These are phyloP conservation scores for Pythium grandisporangium DNA, from an alignment of 352 stramenopile genomes.

Conservation along the genomic window DNA sequence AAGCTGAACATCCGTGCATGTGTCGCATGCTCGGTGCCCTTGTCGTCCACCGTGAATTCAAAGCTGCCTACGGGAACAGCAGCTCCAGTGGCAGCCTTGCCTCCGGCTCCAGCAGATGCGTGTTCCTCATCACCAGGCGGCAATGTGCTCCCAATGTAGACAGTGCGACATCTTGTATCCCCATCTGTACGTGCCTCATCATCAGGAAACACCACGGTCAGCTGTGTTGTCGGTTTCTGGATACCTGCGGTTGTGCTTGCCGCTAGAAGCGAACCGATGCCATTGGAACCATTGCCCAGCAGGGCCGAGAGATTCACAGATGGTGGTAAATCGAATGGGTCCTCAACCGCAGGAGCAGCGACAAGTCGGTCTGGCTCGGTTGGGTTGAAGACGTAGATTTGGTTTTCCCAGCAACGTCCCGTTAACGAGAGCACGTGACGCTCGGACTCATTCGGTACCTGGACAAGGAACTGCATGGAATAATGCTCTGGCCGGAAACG, in stretches of 20 bases:
- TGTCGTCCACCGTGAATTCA: constrained; percentile 49
- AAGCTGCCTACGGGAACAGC: constrained; percentile 25
- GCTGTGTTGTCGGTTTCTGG: constrained; percentile 24
- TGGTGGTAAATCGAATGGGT: constrained; percentile 60
- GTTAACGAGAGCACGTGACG: constrained; percentile 37
- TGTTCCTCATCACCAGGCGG: constrained; percentile 7
- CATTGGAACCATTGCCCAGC: constrained; percentile 1
- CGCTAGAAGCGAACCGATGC: constrained; percentile 9
- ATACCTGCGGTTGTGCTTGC: no score
- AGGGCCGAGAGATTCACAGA: constrained; percentile 26
- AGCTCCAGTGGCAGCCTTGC: constrained; percentile 1
- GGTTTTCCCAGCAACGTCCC: constrained; percentile 72
- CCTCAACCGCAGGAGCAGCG: constrained; percentile 26
- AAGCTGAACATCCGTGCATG: constrained; percentile 57
- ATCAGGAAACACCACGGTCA: constrained; percentile 37
- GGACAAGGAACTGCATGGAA: constrained; percentile 34
- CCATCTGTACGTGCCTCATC: no score
- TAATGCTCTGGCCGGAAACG: constrained; percentile 55
- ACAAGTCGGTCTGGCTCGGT: constrained; percentile 3
- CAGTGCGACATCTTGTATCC: no score
- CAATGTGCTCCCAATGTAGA: constrained; percentile 45
- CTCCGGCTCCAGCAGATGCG: constrained; percentile 1
- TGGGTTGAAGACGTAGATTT: constrained; percentile 57
- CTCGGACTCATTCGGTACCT: constrained; percentile 71
- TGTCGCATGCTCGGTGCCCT: constrained; percentile 21